Evolutionary conservation across 345 rosid species (phyloP), one percentile per base, ranked within the genome.

Genomic region (Arabis alpina): DNA sequence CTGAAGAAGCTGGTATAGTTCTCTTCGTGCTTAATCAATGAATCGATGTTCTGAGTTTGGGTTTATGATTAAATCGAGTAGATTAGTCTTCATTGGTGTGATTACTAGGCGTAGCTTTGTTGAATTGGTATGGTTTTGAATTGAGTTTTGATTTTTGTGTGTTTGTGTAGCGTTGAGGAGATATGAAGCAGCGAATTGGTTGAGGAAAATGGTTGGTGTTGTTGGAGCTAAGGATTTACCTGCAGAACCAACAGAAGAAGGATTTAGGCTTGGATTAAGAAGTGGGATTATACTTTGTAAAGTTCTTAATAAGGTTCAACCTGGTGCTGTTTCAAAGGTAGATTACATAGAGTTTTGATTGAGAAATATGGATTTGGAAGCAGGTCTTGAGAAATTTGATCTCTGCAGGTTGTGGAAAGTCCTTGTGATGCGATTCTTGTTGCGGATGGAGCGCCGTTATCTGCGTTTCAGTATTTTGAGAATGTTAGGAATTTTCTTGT

Each of bases 381-480:
- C 52, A 39, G 42, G 8, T 59, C n/a, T 43, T 74, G 61, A 55
- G 10, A 55, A 11, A 9, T 66, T 66, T 61, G 44, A 23, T 57
- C 13, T 45, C 30, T 67, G 47, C 60, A 90, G 97, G 89, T 90
- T 23, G 94, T 91, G 64, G 97, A 88, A 81, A 82, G 89, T 78
- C 91, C 97, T 23, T 73, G 86, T 66, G 97, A 90, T 76, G 86
- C 89, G 55, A 68, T 77, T 64, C 82, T 80, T 45, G 81, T 91
- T 27, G 88, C 94, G 2, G 92, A 91, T 71, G 97, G 97, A 72
- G 97, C 97, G 0, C 92, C 97, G 23, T 79, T 90, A 70, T 86
- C 97, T 2, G 97, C 92, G 32, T 91, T 82, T 77, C 97, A 91
- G 74, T 88, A 91, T 78, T 91, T 91, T 67, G 97, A 91, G 79